Evolutionary conservation across 169 alveolate species (phyloP), one percentile per base, ranked within the genome.

Genomic region (Toxoplasma gondii): DNA sequence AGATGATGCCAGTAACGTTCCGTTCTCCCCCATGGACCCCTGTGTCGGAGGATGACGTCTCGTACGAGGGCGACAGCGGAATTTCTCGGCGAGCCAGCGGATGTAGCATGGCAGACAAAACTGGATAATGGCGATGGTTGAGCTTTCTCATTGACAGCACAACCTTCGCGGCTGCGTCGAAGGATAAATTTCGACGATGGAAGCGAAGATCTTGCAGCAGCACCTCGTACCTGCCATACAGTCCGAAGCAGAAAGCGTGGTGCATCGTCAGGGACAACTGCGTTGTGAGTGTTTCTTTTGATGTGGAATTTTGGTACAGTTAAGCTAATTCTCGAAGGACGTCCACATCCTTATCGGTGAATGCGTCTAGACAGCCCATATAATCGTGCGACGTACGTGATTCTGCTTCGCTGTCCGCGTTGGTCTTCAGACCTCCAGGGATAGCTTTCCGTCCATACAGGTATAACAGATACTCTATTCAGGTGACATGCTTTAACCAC

Each of bases 91-190:
- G 74, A 19, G 86, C 53, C 34, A 88, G 74, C 29, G 81, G 81
- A 78, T 82, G 96, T 9, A 91, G 86, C 88, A 91, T 31, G n/a
- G 94, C 88, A 19, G 88, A 81, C 34, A 87, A 54, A 0, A 78
- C 78, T 22, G 86, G 91, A 82, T 88, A 91, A 69, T 91, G 94
- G 88, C 93, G 95, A 38, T 95, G 97, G 74, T 91, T 90, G 67
- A 96, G 91, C 74, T 44, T 67, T 58, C 92, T 74, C 39, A 96
- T 94, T 36, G 95, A 39, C 41, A 91, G 64, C 2, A 87, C 96
- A 16, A 94, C 94, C 0, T 88, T 84, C 45, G 97, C 95, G 49
- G 95, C 94, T 9, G 96, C 96, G 78, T 86, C 93, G 90, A 96
- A 96, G 38, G 95, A 93, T 34, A 96, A 93, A 70, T 70, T 92